A percentile compares a stretch with the other conserved stretches of the same genome.
Conservation (phyloP, 257 asterid genomes). For the Handroanthus guayacan region DNA sequence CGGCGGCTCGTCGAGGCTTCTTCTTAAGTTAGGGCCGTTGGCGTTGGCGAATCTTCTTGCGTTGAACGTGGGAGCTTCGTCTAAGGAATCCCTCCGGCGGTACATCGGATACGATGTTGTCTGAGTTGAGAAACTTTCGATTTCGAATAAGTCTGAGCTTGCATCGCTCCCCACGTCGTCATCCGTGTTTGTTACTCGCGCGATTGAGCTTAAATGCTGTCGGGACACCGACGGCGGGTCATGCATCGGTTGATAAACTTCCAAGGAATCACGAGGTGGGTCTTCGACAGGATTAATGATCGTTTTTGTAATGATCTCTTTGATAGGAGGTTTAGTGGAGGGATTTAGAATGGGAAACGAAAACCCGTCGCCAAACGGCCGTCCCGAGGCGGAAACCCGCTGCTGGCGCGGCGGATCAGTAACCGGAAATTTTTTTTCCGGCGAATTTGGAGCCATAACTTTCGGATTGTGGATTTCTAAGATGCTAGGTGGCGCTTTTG, state of each 20-base stretch:
- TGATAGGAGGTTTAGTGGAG: slow-evolving; percentile 33
- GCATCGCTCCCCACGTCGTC: slow-evolving; percentile 82
- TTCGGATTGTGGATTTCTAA: slow-evolving; percentile 32
- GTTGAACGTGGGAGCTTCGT: slow-evolving; percentile 55
- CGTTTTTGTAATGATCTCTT: slow-evolving; percentile 26
- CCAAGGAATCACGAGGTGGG: slow-evolving; percentile 69
- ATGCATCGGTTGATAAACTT: slow-evolving; percentile 67
- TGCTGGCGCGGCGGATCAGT: slow-evolving; percentile 47
- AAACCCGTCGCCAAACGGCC: slow-evolving; percentile 51
- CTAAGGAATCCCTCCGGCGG: slow-evolving; percentile 69
- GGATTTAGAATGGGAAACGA: slow-evolving; percentile 71
- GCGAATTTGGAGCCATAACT: slow-evolving; percentile 21
- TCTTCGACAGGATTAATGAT: slow-evolving; percentile 44
- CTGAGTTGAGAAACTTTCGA: slow-evolving; percentile 82
- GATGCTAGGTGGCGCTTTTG: slow-evolving; percentile 10
- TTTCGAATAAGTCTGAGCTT: slow-evolving; percentile 86
- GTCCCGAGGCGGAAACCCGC: slow-evolving; percentile 55
- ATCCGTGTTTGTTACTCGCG: slow-evolving; percentile 41
- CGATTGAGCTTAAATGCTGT: slow-evolving; percentile 49
- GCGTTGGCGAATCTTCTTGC: slow-evolving; percentile 47
- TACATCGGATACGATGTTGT: slow-evolving; percentile 61
- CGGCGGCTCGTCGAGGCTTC: slow-evolving; percentile 65
- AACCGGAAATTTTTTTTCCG: slow-evolving; percentile 30
- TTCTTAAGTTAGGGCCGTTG: slow-evolving; percentile 31
- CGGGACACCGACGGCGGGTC: slow-evolving; percentile 14